A percentile compares a stretch with the other conserved stretches of the same genome.
These are phyloP conservation scores for Ogataea nitratoaversa DNA, from an alignment of 805 yeast genomes.

Conservation along the genomic window DNA sequence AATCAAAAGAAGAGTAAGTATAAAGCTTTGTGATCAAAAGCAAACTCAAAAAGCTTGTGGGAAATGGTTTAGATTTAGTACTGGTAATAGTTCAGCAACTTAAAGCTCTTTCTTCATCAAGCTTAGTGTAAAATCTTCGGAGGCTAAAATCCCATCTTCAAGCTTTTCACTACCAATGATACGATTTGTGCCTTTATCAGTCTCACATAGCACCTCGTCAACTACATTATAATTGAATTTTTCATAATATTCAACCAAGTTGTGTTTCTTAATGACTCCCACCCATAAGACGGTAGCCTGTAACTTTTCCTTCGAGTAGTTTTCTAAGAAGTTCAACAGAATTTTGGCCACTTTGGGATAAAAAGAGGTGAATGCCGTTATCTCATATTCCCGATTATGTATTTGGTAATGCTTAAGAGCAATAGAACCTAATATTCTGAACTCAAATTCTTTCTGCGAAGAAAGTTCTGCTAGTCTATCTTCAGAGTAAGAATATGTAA, in stretches of 20 bases:
- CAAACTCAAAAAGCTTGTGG: too few relatives aligned
- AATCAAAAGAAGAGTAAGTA: too few relatives aligned
- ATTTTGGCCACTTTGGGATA: conserved; percentile 33
- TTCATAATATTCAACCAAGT: conserved; percentile 41
- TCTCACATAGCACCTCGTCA: conserved; percentile 21
- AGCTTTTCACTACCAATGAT: conserved; percentile 19
- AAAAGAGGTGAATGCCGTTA: conserved; percentile 53
- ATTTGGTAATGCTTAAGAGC: conserved; percentile 29
- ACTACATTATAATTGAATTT: conserved; percentile 36
- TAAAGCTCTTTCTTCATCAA: conserved; percentile 25
- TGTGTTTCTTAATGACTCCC: conserved; percentile 46
- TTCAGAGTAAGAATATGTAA: background rate
- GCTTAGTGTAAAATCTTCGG: conserved; percentile 39
- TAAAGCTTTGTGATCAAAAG: too few relatives aligned
- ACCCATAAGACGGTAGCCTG: conserved; percentile 29
- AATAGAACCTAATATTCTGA: conserved; percentile 30
- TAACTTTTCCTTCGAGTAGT: conserved; percentile 7
- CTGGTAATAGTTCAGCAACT: too few relatives aligned
- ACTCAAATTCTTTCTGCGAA: conserved; percentile 28
- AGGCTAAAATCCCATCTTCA: conserved; percentile 37
- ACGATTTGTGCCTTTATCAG: conserved; percentile 20
- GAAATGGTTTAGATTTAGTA: too few relatives aligned
- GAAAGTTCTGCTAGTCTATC: conserved; percentile 14
- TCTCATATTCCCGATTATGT: conserved; percentile 27
- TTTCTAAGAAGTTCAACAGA: conserved; percentile 17